Conservation (phyloP, 306 rosid genomes). For the Vigna radiata region DNA sequence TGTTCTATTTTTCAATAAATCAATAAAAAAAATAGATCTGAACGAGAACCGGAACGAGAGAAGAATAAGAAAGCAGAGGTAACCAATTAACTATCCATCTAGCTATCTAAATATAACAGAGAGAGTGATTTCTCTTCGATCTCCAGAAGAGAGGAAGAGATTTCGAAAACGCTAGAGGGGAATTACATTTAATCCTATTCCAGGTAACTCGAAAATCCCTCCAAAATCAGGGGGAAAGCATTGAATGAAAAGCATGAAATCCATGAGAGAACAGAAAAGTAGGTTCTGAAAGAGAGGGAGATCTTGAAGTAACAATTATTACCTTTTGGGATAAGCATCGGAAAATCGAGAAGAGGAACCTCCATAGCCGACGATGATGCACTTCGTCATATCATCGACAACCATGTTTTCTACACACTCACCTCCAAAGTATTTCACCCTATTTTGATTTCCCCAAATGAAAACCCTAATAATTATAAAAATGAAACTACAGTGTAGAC, state of each 20-base stretch:
- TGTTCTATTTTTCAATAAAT: constrained; percentile 37
- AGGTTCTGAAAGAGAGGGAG: constrained; percentile 32
- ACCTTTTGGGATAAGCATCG: constrained; percentile 84
- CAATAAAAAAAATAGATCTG: constrained; percentile 23
- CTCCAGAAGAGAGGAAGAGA: constrained; percentile 47
- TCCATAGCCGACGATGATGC: constrained; percentile 63
- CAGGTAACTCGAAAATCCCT: constrained; percentile 58
- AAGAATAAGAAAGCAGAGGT: not conserved
- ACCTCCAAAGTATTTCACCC: constrained; percentile 31
- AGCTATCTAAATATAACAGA: not conserved
- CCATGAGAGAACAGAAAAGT: constrained; percentile 43
- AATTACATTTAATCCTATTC: constrained; percentile 55
- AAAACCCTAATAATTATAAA: constrained; percentile 29
- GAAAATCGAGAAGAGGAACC: constrained; percentile 73
- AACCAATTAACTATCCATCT: constrained; percentile 30
- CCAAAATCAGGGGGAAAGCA: constrained; percentile 69
- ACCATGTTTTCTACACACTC: constrained; percentile 47
- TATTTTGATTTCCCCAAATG: not conserved
- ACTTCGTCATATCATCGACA: constrained; percentile 78
- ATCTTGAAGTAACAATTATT: constrained; percentile 54
- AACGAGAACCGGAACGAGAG: not conserved
- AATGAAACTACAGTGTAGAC: no score
- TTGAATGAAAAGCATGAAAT: constrained; percentile 67
- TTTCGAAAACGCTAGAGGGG: constrained; percentile 61
- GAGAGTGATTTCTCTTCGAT: constrained; percentile 47